phyloP scores from a whole-genome alignment of 768 basidiomycete genomes.

The Rhizopogon roseolus region DNA sequence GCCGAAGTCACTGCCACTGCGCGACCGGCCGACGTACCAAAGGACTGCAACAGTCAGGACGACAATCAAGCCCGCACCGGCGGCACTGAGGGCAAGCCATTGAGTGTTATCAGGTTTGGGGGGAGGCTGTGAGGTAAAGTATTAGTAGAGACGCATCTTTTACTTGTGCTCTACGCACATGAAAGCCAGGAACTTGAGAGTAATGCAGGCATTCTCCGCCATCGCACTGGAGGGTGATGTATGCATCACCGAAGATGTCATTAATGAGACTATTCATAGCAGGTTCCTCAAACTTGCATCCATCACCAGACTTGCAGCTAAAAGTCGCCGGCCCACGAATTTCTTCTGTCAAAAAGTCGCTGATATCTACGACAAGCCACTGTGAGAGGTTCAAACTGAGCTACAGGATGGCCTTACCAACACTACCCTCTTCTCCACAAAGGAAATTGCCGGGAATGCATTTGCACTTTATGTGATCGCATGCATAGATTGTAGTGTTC shows the following conservation, averaged over 20 bases:
- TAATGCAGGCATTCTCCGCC: conserved; percentile 94
- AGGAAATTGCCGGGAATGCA: conserved; percentile 95
- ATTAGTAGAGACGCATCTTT: background rate
- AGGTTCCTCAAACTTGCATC: conserved; percentile 90
- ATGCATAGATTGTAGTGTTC: conserved; percentile 75
- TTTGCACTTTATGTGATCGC: conserved; percentile 80
- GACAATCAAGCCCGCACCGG: conserved; percentile 72
- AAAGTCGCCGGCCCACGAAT: conserved; percentile 91
- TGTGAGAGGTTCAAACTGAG: background rate
- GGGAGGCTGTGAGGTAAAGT: conserved; percentile 45
- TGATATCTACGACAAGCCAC: conserved; percentile 60
- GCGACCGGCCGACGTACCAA: conserved; percentile 83
- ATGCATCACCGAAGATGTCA: conserved; percentile 87
- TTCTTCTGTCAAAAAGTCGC: conserved; percentile 84
- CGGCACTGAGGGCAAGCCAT: conserved; percentile 84
- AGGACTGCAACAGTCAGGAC: conserved; percentile 66
- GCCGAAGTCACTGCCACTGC: conserved; percentile 58
- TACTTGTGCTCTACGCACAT: conserved; percentile 32
- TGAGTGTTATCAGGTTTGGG: conserved; percentile 76
- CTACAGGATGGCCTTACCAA: conserved; percentile 54
- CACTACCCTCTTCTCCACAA: conserved; percentile 92
- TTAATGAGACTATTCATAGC: conserved; percentile 96
- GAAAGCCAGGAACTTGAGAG: conserved; percentile 92
- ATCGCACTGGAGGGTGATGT: conserved; percentile 82
- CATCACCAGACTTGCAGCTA: conserved; percentile 63